phyloP scores from a whole-genome alignment of 2,329 filamentous ascomycete species.

The Ophiostoma novo-ulmi region DNA sequence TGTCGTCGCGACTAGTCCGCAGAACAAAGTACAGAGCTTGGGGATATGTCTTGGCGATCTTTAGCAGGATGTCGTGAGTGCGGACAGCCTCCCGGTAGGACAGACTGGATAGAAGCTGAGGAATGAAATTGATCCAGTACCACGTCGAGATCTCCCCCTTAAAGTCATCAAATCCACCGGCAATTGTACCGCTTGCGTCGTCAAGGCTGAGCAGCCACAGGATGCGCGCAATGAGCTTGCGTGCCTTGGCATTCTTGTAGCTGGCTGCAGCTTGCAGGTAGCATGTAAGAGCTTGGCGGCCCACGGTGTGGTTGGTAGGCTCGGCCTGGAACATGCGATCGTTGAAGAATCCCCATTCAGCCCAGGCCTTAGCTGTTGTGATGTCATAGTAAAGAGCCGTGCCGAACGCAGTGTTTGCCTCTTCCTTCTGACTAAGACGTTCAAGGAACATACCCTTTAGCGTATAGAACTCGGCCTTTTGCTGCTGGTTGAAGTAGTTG shows the following conservation, averaged over 20 bases:
- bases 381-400: constrained; percentile 95
- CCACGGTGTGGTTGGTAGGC: constrained; percentile 72
- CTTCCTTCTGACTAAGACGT: constrained; percentile 82
- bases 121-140: constrained; percentile 99
- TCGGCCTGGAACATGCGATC: constrained; percentile 94
- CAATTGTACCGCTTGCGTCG: constrained; percentile 76
- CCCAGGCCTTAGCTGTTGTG: constrained; percentile 93
- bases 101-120: constrained; percentile 86
- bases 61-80: constrained; percentile 78
- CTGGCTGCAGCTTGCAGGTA: constrained; percentile 93
- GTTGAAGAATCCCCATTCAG: constrained; percentile 98
- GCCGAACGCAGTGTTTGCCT: constrained; percentile 90
- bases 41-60: constrained; percentile 92
- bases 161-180: constrained; percentile 86
- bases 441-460: constrained; percentile 99
- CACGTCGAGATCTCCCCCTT: constrained; percentile 96
- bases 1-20: constrained; percentile 88
- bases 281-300: constrained; percentile 87
- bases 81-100: constrained; percentile 86
- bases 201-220: constrained; percentile 94
- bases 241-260: constrained; percentile 94
- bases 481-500: constrained; percentile 91
- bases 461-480: constrained; percentile 98
- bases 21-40: constrained; percentile 95
- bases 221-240: constrained; percentile 88